Conservation (phyloP, 2,329 filamentous ascomycete species). For the Neonectria faginata region DNA sequence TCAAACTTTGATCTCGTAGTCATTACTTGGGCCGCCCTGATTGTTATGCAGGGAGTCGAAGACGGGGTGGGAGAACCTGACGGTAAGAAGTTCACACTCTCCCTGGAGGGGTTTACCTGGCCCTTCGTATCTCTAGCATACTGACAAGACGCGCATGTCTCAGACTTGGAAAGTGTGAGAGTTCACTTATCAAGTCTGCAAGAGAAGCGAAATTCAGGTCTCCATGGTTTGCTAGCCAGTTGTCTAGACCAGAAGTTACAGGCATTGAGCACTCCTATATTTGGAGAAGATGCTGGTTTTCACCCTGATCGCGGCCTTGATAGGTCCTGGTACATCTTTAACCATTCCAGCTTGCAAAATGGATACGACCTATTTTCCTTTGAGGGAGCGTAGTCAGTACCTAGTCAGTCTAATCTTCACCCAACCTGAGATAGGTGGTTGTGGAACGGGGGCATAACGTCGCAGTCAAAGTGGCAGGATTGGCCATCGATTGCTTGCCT, state of each 20-base stretch:
- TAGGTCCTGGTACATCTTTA: conserved; percentile 13
- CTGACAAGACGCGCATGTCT: not conserved
- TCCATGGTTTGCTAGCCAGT: conserved; percentile 1
- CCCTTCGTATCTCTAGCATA: not conserved
- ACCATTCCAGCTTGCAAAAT: conserved; percentile 13
- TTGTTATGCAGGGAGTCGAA: conserved; percentile 57
- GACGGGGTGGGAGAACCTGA: conserved; percentile 54
- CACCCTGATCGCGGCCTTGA: conserved; percentile 7
- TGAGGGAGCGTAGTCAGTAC: not conserved
- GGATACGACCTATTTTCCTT: conserved; percentile 10
- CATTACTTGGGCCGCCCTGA: conserved; percentile 58
- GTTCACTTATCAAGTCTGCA: conserved; percentile 2
- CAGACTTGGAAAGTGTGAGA: conserved; percentile 12
- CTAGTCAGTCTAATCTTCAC: not conserved
- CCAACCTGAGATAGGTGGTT: not conserved
- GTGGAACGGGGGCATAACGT: not conserved
- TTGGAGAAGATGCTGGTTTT: conserved; percentile 4
- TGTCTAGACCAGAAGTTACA: conserved; percentile 5
- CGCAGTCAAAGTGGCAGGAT: no score
- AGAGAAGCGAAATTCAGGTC: not conserved
- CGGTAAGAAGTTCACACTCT: conserved; percentile 38
- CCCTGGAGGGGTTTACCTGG: not conserved
- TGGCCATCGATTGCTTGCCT: no score
- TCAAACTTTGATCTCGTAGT: conserved; percentile 58
- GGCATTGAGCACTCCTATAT: conserved; percentile 8